Evolutionary conservation across 2,329 filamentous ascomycete species (phyloP).

Genomic region (Chrysoporthe cubensis): DNA sequence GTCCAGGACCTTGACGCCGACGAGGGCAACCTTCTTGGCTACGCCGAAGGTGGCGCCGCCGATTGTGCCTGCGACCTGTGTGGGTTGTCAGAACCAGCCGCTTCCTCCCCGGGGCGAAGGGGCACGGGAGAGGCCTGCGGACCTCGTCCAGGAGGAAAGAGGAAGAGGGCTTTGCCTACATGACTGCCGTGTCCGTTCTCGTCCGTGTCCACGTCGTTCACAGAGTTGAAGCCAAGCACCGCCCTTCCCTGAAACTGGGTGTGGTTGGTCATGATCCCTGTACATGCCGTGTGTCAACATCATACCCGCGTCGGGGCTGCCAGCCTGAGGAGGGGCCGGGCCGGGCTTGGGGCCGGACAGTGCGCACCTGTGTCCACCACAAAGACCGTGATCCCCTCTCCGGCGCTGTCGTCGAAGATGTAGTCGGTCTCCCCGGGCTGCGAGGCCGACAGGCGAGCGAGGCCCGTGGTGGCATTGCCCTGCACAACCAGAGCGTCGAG

Average conservation of each 20-base stretch:
- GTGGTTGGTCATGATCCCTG: constrained; percentile 58
- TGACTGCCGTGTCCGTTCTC: constrained; percentile 68
- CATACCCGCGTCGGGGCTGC: not conserved
- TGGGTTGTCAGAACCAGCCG: not conserved
- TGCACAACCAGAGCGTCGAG: constrained; percentile 52
- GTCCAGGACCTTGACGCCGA: constrained; percentile 66
- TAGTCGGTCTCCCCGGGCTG: constrained; percentile 44
- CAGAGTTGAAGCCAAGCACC: constrained; percentile 55
- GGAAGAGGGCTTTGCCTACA: constrained; percentile 34
- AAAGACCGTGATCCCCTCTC: constrained; percentile 62
- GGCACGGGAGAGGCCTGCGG: not conserved
- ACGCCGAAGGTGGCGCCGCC: constrained; percentile 65
- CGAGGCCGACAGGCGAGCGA: constrained; percentile 56
- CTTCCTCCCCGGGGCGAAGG: not conserved
- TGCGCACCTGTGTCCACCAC: constrained; percentile 62
- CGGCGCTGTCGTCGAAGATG: constrained; percentile 56
- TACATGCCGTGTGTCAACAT: not conserved
- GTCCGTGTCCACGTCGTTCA: constrained; percentile 54
- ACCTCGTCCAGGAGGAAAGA: not conserved
- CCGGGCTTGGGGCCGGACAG: not conserved
- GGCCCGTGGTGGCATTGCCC: constrained; percentile 56
- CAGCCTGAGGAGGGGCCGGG: too few species aligned
- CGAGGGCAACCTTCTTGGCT: constrained; percentile 58
- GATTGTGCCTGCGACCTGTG: constrained; percentile 58
- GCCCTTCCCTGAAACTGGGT: constrained; percentile 61